phyloP scores from a whole-genome alignment of 257 asterid species.

The Ballota nigra region DNA sequence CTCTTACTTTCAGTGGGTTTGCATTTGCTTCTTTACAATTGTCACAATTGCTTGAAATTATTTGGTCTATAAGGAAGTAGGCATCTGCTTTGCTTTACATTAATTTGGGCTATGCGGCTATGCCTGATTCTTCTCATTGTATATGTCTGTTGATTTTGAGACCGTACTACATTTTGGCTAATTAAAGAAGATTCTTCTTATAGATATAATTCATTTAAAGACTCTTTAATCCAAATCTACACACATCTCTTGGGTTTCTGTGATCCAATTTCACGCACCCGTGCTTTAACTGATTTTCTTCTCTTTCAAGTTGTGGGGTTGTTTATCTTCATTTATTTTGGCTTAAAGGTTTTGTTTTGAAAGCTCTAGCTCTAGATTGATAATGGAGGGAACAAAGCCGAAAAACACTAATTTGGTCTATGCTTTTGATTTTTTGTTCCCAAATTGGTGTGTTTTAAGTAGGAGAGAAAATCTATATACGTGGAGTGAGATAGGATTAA shows the following conservation, averaged over 20 bases:
- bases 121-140: background rate
- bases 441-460: background rate
- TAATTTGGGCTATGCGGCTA: background rate
- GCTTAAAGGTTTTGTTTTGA: background rate
- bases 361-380: background rate
- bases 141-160: background rate
- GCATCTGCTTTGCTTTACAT: slow-evolving; percentile 2
- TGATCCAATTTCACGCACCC: background rate
- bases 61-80: background rate
- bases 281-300: background rate
- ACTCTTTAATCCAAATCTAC: background rate
- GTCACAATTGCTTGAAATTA: background rate
- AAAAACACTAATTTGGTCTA: background rate
- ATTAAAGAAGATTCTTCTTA: background rate
- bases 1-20: background rate
- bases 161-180: background rate
- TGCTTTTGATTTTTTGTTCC: background rate
- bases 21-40: background rate
- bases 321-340: background rate
- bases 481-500: background rate
- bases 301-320: background rate
- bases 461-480: background rate
- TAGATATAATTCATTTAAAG: background rate
- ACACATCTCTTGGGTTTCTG: background rate
- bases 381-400: background rate